Evolutionary conservation across 2,329 filamentous ascomycete genomes (phyloP).

Genomic region (Cryphonectria radicalis): DNA sequence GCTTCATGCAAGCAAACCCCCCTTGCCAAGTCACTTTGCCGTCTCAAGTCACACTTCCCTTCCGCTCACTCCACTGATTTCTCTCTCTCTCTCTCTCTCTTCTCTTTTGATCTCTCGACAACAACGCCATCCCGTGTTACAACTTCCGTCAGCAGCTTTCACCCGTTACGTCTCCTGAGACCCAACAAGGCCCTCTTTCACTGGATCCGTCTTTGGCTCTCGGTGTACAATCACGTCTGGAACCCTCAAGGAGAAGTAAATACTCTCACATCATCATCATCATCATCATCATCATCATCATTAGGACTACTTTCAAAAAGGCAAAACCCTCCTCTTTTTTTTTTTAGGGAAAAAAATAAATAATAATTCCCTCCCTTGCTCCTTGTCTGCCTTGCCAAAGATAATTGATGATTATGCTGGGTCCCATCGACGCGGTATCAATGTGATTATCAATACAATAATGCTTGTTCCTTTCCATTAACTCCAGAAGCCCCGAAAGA

Average conservation of each 20-base stretch:
- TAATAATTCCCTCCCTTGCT: background rate
- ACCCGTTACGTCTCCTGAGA: too few relatives aligned
- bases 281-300: background rate
- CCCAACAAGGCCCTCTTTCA: too few relatives aligned
- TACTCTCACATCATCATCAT: too few relatives aligned
- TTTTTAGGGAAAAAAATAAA: too few relatives aligned
- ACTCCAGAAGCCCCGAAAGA: background rate
- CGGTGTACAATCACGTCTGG: too few relatives aligned
- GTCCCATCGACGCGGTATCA: conserved; percentile 3
- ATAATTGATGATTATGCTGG: background rate
- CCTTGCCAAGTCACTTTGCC: background rate
- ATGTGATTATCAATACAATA: background rate
- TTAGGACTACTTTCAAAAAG: background rate
- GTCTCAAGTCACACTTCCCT: too few relatives aligned
- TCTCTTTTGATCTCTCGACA: background rate
- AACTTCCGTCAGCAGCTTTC: background rate
- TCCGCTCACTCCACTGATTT: background rate
- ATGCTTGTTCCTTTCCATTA: background rate
- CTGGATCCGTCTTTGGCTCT: too few relatives aligned
- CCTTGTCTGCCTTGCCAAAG: background rate
- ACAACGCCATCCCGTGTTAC: background rate
- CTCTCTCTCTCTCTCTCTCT: too few relatives aligned
- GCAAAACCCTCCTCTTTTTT: too few relatives aligned
- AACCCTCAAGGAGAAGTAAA: too few relatives aligned
- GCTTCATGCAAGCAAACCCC: background rate